Percentiles rank a stretch among this genome's conserved stretches.
These are phyloP conservation scores for Chlorella vulgaris DNA, from an alignment of 139 green algal species.

Conservation along the genomic window DNA sequence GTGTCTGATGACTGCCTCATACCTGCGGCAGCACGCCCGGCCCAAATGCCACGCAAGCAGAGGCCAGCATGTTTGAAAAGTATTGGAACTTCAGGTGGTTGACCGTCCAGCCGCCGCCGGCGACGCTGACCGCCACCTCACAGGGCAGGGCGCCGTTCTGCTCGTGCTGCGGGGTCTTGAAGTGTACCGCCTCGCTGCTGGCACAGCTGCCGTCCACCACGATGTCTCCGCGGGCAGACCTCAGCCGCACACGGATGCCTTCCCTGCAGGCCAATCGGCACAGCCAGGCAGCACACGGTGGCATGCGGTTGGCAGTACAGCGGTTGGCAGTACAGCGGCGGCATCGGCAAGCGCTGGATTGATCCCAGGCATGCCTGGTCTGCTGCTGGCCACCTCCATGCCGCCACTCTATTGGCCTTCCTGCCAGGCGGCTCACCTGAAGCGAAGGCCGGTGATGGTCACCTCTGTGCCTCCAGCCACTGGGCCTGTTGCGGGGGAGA, in stretches of 20 bases:
- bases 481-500: slow-evolving; percentile 73
- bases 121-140: slow-evolving; percentile 76
- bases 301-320: too few relatives aligned
- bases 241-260: slow-evolving; percentile 75
- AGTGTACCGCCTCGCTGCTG: slow-evolving; percentile 34
- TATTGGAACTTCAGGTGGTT: slow-evolving; percentile 84
- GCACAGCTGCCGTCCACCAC: slow-evolving; percentile 73
- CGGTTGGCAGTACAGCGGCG: too few relatives aligned
- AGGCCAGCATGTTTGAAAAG: slow-evolving; percentile 85
- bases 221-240: slow-evolving; percentile 69
- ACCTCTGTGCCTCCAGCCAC: slow-evolving; percentile 86
- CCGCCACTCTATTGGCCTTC: neutral
- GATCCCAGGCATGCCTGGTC: neutral
- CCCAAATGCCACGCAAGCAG: slow-evolving; percentile 83
- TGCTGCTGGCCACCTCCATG: neutral
- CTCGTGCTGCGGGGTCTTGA: slow-evolving; percentile 83
- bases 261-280: slow-evolving; percentile 27
- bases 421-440: slow-evolving; percentile 46
- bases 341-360: neutral
- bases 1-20: too few relatives aligned
- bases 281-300: neutral
- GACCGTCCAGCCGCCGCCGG: slow-evolving; percentile 86
- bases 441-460: slow-evolving; percentile 77
- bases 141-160: slow-evolving; percentile 75
- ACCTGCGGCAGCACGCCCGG: slow-evolving; percentile 70